Evolutionary conservation across 352 stramenopile species (phyloP).

Genomic region (Pythium myriotylum): DNA sequence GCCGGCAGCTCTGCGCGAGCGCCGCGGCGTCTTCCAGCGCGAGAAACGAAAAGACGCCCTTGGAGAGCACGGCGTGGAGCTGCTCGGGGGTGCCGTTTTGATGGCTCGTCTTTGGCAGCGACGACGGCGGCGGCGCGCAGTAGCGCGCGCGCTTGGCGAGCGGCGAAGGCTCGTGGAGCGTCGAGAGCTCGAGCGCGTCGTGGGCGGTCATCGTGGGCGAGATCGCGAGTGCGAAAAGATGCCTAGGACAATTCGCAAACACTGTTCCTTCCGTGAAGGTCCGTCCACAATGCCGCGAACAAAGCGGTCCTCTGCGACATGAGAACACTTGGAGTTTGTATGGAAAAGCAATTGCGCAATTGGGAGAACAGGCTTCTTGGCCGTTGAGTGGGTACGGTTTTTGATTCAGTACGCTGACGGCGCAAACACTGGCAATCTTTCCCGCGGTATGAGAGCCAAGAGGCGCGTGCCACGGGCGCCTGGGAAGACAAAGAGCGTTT

Average conservation of each 20-base stretch:
- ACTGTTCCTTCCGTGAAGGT: neutral
- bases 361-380: neutral
- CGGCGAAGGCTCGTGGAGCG: neutral
- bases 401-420: slow-evolving; percentile 1
- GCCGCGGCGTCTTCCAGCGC: slow-evolving; percentile 10
- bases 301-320: slow-evolving; percentile 9
- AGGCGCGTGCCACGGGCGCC: too few relatives aligned
- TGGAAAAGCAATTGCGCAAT: slow-evolving; percentile 23
- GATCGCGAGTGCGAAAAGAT: too few relatives aligned
- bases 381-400: slow-evolving; percentile 9
- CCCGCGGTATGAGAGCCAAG: neutral
- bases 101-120: too few relatives aligned
- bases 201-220: slow-evolving; percentile 6
- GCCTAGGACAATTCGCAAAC: slow-evolving; percentile 14
- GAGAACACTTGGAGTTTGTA: slow-evolving; percentile 16
- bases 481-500: too few relatives aligned
- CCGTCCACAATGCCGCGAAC: neutral
- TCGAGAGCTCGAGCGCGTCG: neutral
- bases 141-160: slow-evolving; percentile 18
- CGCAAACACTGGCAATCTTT: slow-evolving; percentile 11
- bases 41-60: slow-evolving; percentile 23
- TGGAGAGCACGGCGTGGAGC: slow-evolving; percentile 12
- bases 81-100: slow-evolving; percentile 3
- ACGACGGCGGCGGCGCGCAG: too few relatives aligned
- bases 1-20: slow-evolving; percentile 15